Conservation (phyloP, 108 stramenopile genomes). For the Cylindrotheca closterium region DNA sequence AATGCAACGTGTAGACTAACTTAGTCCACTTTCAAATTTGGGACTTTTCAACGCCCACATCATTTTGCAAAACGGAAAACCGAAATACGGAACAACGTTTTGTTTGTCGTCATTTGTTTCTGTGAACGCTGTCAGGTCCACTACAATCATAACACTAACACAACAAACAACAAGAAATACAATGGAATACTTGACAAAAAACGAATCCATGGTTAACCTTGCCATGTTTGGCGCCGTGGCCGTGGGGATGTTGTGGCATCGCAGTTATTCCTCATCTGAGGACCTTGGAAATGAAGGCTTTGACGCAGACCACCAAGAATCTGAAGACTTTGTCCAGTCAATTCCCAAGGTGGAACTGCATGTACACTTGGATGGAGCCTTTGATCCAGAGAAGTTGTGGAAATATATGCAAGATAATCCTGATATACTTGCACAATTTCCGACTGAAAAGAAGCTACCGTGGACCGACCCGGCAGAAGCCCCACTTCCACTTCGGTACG, state of each 20-base stretch:
- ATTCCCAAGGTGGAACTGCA: slow-evolving; percentile 70
- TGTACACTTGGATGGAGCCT: slow-evolving; percentile 71
- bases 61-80: too few species aligned
- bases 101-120: too few species aligned
- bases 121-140: too few species aligned
- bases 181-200: neutral
- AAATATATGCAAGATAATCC: slow-evolving; percentile 31
- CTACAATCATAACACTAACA: neutral
- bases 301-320: slow-evolving; percentile 19
- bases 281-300: slow-evolving; percentile 19
- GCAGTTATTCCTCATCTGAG: slow-evolving; percentile 27
- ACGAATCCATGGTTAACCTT: slow-evolving; percentile 2
- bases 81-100: too few species aligned
- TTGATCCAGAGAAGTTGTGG: slow-evolving; percentile 49
- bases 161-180: neutral
- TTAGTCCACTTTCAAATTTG: too few species aligned
- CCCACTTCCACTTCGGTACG: slow-evolving; percentile 12
- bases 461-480: slow-evolving; percentile 42
- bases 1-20: too few species aligned
- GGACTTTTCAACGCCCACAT: too few species aligned
- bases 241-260: slow-evolving; percentile 15
- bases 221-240: slow-evolving; percentile 19
- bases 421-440: slow-evolving; percentile 37
- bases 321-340: slow-evolving; percentile 36
- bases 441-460: slow-evolving; percentile 39